Conservation (phyloP, 495 filamentous ascomycete genomes). For the Neurospora pannonica region DNA sequence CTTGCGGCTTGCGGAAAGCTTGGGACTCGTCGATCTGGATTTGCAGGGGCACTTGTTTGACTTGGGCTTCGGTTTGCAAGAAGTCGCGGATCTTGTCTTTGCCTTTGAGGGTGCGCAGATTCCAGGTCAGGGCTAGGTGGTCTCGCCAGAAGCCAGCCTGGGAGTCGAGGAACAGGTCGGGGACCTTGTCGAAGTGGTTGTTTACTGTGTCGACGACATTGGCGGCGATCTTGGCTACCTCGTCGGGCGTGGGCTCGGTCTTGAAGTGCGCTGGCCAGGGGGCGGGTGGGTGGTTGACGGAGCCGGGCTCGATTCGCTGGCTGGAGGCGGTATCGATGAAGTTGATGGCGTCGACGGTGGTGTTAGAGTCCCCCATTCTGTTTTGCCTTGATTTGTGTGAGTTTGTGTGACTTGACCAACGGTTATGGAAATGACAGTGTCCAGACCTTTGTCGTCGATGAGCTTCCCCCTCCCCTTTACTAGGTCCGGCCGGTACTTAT, state of each 20-base stretch:
- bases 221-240: constrained; percentile 38
- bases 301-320: constrained; percentile 52
- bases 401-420: background rate
- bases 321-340: constrained; percentile 24
- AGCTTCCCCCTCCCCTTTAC: background rate
- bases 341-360: background rate
- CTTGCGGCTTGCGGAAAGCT: constrained; percentile 35
- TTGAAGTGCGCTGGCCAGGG: constrained; percentile 27
- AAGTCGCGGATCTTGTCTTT: constrained; percentile 40
- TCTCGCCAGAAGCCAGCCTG: constrained; percentile 54
- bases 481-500: background rate
- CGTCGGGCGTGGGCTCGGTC: constrained; percentile 19
- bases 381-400: background rate
- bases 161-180: constrained; percentile 39
- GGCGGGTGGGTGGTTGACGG: constrained; percentile 39
- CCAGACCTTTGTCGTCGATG: background rate
- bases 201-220: constrained; percentile 41
- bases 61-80: constrained; percentile 30
- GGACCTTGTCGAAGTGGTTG: constrained; percentile 25
- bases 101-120: constrained; percentile 50
- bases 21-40: constrained; percentile 42
- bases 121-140: constrained; percentile 51
- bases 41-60: constrained; percentile 16
- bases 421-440: background rate
- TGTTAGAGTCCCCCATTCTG: background rate